phyloP scores from a whole-genome alignment of 805 yeast species.

The Candida alai region DNA sequence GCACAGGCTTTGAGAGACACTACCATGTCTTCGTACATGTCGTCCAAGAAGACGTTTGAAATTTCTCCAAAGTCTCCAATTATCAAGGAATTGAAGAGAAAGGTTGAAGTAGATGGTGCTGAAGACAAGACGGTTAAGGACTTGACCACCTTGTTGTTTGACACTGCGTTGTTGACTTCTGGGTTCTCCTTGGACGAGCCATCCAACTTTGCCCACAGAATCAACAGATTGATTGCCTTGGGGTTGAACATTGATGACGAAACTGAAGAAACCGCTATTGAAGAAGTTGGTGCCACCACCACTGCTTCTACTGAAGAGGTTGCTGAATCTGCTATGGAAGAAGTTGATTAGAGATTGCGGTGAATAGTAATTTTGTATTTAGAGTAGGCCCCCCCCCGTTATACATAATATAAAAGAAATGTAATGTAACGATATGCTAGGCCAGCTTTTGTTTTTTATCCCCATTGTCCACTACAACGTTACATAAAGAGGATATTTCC shows the following conservation, averaged over 20 bases:
- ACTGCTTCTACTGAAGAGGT: slow-evolving; percentile 55
- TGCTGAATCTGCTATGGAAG: slow-evolving; percentile 96
- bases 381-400: no score
- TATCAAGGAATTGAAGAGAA: slow-evolving; percentile 91
- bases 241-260: slow-evolving; percentile 98
- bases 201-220: slow-evolving; percentile 93
- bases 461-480: no score
- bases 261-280: slow-evolving; percentile 47
- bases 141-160: slow-evolving; percentile 91
- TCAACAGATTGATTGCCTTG: slow-evolving; percentile 95
- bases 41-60: slow-evolving; percentile 98
- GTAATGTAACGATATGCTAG: no score
- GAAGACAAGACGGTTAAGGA: slow-evolving; percentile 98
- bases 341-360: slow-evolving; percentile 69
- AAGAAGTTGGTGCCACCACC: slow-evolving; percentile 45
- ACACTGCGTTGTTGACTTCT: slow-evolving; percentile 96
- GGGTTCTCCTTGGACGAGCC: slow-evolving; percentile 99
- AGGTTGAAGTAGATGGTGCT: slow-evolving; percentile 96
- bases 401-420: no score
- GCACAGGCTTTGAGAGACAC: slow-evolving; percentile 99
- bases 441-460: no score
- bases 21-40: slow-evolving; percentile 98
- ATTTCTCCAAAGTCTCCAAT: slow-evolving; percentile 95
- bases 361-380: no score
- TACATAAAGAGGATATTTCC: no score